Percentiles rank a stretch among this genome's conserved stretches.
phyloP scores from a whole-genome alignment of 148 eudicot genomes.

The Fagopyrum esculentum region DNA sequence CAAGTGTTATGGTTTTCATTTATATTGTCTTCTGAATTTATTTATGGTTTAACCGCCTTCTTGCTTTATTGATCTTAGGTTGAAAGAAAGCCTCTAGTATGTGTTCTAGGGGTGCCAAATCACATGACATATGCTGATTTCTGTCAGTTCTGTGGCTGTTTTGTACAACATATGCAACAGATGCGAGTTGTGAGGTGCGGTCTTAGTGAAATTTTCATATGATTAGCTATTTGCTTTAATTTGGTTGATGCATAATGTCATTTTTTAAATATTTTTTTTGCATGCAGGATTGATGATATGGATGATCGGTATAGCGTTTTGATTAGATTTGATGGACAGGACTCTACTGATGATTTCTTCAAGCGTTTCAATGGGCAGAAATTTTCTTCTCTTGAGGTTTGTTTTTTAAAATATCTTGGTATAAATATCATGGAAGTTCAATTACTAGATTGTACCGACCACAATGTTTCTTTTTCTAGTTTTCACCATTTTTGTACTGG shows the following conservation, averaged over 20 bases:
- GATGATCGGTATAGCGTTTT: slow-evolving; percentile 74
- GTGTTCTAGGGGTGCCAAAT: slow-evolving; percentile 91
- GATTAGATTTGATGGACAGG: slow-evolving; percentile 72
- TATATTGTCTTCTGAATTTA: background rate
- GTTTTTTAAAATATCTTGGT: slow-evolving; percentile 13
- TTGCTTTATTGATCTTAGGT: slow-evolving; percentile 30
- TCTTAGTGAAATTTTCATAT: slow-evolving; percentile 13
- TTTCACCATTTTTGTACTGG: slow-evolving; percentile 10
- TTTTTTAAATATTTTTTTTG: no score
- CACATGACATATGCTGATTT: slow-evolving; percentile 99
- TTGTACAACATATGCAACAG: slow-evolving; percentile 81
- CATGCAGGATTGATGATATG: slow-evolving; percentile 68
- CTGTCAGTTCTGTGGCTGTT: slow-evolving; percentile 91
- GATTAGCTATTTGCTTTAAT: slow-evolving; percentile 3
- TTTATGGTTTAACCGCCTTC: background rate
- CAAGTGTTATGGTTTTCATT: background rate
- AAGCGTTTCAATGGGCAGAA: slow-evolving; percentile 69
- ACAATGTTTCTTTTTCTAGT: background rate
- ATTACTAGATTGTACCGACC: background rate
- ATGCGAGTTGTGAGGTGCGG: slow-evolving; percentile 88
- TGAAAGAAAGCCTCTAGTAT: slow-evolving; percentile 70
- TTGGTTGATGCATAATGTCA: no score
- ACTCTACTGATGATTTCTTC: slow-evolving; percentile 65
- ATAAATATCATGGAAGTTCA: background rate
- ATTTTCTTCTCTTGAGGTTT: slow-evolving; percentile 91